Evolutionary conservation across 768 basidiomycete genomes (phyloP).

Genomic region (Punctularia strigosozonata): DNA sequence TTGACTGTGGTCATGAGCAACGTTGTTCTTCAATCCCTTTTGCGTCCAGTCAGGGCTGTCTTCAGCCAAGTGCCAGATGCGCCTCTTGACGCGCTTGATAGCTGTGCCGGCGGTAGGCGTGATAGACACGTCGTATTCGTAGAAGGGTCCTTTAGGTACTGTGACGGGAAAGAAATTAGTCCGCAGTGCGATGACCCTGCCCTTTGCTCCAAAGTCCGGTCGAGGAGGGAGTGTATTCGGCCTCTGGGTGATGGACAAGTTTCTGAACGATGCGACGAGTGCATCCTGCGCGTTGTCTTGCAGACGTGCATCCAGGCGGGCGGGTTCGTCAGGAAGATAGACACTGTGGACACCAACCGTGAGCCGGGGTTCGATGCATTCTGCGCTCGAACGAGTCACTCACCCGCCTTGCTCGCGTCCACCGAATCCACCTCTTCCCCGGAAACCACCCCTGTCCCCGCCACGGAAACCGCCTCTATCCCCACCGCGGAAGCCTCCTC

Average conservation of each 20-base stretch:
- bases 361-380: not conserved
- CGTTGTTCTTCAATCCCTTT: constrained; percentile 25
- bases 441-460: constrained; percentile 10
- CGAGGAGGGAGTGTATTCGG: constrained; percentile 30
- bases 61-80: constrained; percentile 40
- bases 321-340: constrained; percentile 27
- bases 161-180: constrained; percentile 41
- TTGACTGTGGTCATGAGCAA: constrained; percentile 36
- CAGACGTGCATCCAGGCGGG: constrained; percentile 42
- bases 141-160: constrained; percentile 32
- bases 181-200: constrained; percentile 32
- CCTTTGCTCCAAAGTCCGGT: constrained; percentile 33
- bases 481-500: constrained; percentile 12
- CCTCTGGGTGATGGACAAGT: constrained; percentile 12
- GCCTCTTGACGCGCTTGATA: constrained; percentile 27
- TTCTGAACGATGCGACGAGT: constrained; percentile 25
- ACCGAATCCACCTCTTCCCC: constrained; percentile 6
- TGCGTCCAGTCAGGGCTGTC: constrained; percentile 25
- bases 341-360: constrained; percentile 18
- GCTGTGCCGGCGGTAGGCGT: constrained; percentile 21
- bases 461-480: constrained; percentile 16
- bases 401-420: constrained; percentile 28
- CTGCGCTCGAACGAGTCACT: constrained; percentile 7
- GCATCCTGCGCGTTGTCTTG: constrained; percentile 29
- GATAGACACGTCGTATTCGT: constrained; percentile 37